A percentile compares a stretch with the other conserved stretches of the same genome.
These are phyloP conservation scores for Microascus cirrosus DNA, from an alignment of 2,329 filamentous ascomycete species.

Conservation along the genomic window DNA sequence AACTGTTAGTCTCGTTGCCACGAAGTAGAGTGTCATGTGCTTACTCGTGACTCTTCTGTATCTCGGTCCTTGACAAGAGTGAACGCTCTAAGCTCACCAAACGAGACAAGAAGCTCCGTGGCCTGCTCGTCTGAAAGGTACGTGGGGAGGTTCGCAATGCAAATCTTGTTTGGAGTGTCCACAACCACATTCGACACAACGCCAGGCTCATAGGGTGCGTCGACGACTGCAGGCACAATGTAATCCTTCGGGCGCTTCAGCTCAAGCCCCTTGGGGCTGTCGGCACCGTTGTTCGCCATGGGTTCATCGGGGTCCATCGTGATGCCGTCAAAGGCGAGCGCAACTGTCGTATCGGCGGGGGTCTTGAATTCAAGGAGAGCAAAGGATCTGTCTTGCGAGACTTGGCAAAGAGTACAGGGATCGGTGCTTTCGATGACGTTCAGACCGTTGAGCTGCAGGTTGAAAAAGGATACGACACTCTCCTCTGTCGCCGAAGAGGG, in stretches of 20 bases:
- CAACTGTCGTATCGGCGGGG: conserved; percentile 79
- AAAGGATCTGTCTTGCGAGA: conserved; percentile 69
- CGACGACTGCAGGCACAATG: conserved; percentile 72
- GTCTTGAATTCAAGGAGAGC: conserved; percentile 87
- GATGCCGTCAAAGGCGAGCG: conserved; percentile 80
- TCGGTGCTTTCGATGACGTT: conserved; percentile 80
- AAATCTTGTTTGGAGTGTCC: conserved; percentile 92
- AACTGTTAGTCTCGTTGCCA: neutral
- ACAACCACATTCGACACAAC: conserved; percentile 71
- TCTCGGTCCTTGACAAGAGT: conserved; percentile 76
- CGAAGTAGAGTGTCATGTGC: conserved; percentile 14
- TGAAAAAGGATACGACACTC: conserved; percentile 74
- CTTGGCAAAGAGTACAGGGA: conserved; percentile 73
- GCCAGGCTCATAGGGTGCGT: conserved; percentile 62
- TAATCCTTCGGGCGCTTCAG: conserved; percentile 93
- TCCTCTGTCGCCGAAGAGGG: conserved; percentile 66
- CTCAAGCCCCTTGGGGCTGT: conserved; percentile 44
- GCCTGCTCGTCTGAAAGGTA: conserved; percentile 90
- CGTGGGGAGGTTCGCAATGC: conserved; percentile 76
- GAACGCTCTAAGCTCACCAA: conserved; percentile 89
- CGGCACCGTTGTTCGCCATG: conserved; percentile 30
- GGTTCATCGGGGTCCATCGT: conserved; percentile 67
- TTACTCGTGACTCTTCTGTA: conserved; percentile 78
- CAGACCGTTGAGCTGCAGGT: conserved; percentile 89
- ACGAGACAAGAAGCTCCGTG: conserved; percentile 77